A percentile compares a stretch with the other conserved stretches of the same genome.
Evolutionary conservation across 202 grass and related monocot species (phyloP).

Genomic region (Setaria italica): DNA sequence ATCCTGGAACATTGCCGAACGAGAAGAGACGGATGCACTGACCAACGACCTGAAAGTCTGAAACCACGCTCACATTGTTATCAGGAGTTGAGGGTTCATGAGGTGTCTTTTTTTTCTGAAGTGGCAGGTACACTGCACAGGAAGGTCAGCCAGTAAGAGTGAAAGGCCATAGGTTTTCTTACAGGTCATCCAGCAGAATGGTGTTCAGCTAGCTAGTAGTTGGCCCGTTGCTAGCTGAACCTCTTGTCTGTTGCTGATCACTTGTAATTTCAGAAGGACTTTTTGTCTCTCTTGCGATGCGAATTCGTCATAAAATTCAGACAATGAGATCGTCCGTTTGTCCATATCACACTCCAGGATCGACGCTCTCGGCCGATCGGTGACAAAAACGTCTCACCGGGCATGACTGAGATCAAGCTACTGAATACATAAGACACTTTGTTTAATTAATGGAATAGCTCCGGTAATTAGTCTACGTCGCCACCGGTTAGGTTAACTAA

Average conservation of each 20-base stretch:
- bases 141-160: neutral
- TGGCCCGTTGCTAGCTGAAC: constrained; percentile 23
- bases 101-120: neutral
- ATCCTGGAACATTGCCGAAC: neutral
- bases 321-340: constrained; percentile 9
- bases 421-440: neutral
- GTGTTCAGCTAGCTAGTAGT: neutral
- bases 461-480: neutral
- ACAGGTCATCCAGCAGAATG: neutral
- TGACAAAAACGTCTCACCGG: constrained; percentile 38
- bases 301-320: constrained; percentile 20
- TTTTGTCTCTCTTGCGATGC: neutral
- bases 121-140: no score
- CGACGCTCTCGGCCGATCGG: neutral
- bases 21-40: neutral
- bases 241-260: neutral
- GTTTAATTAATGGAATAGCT: neutral
- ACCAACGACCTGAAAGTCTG: neutral
- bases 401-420: neutral
- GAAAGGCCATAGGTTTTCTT: neutral
- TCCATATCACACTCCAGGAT: neutral
- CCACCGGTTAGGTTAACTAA: constrained; percentile 36
- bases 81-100: neutral
- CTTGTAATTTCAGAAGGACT: neutral
- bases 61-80: neutral